Evolutionary conservation across 495 filamentous ascomycete species (phyloP).

Genomic region (Talaromyces trachyspermus): DNA sequence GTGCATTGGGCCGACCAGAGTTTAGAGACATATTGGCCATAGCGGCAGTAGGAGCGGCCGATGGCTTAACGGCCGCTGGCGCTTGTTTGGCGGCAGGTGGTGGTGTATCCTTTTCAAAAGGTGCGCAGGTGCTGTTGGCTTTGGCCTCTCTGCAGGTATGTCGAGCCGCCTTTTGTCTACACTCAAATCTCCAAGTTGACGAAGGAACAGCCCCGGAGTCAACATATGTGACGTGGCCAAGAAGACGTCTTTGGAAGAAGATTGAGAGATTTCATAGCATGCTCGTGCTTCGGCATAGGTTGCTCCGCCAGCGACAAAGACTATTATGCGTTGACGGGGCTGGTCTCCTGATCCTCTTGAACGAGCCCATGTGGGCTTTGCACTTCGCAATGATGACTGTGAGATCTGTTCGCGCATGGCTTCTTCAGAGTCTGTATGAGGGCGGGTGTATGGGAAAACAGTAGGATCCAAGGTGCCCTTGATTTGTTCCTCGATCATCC

Average conservation of each 20-base stretch:
- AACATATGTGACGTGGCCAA: constrained; percentile 90
- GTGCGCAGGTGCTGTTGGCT: constrained; percentile 74
- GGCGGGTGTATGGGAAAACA: constrained; percentile 75
- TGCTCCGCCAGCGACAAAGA: constrained; percentile 94
- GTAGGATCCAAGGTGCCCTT: constrained; percentile 46
- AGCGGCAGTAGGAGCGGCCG: constrained; percentile 43
- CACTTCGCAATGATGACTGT: constrained; percentile 72
- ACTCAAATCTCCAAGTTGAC: constrained; percentile 73
- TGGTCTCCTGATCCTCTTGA: constrained; percentile 67
- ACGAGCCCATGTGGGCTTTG: constrained; percentile 92
- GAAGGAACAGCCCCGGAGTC: constrained; percentile 68
- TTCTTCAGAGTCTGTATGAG: constrained; percentile 59
- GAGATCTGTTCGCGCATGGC: constrained; percentile 48
- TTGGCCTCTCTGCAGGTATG: constrained; percentile 73
- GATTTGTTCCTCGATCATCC: constrained; percentile 63
- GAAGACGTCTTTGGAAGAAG: constrained; percentile 71
- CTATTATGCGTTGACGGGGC: constrained; percentile 81
- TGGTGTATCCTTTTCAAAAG: constrained; percentile 72
- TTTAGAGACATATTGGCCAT: constrained; percentile 51
- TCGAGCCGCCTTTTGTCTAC: constrained; percentile 65
- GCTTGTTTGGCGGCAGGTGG: constrained; percentile 34
- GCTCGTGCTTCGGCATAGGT: constrained; percentile 82
- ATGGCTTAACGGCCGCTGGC: constrained; percentile 16
- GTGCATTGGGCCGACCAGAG: no score
- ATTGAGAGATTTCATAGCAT: constrained; percentile 78